Conservation (phyloP, 208 protist genomes). For the Trypanosoma avium region DNA sequence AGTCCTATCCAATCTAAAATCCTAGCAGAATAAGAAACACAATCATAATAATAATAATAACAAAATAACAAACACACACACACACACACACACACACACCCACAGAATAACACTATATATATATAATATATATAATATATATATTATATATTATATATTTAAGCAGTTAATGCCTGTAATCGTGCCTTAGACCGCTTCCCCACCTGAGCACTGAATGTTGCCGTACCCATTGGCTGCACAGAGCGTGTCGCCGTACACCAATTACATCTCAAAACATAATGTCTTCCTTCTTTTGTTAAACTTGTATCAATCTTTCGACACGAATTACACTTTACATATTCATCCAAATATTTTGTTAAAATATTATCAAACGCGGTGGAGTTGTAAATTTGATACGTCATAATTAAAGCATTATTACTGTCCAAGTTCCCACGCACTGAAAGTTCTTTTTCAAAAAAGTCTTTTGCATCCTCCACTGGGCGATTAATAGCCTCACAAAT, state of each 20-base stretch:
- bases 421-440: slow-evolving; percentile 84
- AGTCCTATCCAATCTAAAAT: too few species aligned
- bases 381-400: slow-evolving; percentile 88
- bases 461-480: slow-evolving; percentile 85
- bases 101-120: neutral
- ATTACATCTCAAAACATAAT: slow-evolving; percentile 72
- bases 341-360: slow-evolving; percentile 85
- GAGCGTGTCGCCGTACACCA: slow-evolving; percentile 79
- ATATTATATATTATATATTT: slow-evolving; percentile 30
- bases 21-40: too few species aligned
- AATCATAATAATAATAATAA: slow-evolving; percentile 11
- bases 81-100: neutral
- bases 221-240: slow-evolving; percentile 56
- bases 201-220: slow-evolving; percentile 73
- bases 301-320: slow-evolving; percentile 89
- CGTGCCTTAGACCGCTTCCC: slow-evolving; percentile 75
- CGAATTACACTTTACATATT: slow-evolving; percentile 91
- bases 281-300: slow-evolving; percentile 78
- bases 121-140: slow-evolving; percentile 8
- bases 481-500: slow-evolving; percentile 88
- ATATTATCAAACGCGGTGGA: slow-evolving; percentile 77
- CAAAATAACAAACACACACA: neutral
- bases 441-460: slow-evolving; percentile 92
- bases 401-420: slow-evolving; percentile 82
- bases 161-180: slow-evolving; percentile 57